Evolutionary conservation across 495 filamentous ascomycete genomes (phyloP).

Genomic region (Aspergillus sclerotioniger): DNA sequence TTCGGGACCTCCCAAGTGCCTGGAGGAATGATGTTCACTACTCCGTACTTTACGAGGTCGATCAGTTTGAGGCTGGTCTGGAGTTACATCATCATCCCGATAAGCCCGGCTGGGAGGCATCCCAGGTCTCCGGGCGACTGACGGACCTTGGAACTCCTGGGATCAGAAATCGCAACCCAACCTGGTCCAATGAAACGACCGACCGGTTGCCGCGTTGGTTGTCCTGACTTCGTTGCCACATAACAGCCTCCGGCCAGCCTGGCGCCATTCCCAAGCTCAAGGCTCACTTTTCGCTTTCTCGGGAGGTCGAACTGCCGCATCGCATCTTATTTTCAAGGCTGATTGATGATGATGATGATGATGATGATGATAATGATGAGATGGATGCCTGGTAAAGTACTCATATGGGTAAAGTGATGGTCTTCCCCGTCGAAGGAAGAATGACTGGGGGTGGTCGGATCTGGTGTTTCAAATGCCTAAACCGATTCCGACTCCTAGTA

Average conservation of each 20-base stretch:
- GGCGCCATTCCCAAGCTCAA: constrained; percentile 12
- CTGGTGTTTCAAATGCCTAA: background rate
- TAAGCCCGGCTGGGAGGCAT: constrained; percentile 5
- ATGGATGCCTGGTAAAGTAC: background rate
- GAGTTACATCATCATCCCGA: constrained; percentile 9
- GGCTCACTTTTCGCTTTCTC: constrained; percentile 4
- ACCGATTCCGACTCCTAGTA: background rate
- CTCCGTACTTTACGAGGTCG: background rate
- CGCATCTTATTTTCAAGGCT: no score
- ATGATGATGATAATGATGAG: no score
- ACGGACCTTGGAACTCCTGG: constrained; percentile 17
- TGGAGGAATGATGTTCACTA: background rate
- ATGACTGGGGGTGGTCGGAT: background rate
- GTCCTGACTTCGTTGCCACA: constrained; percentile 21
- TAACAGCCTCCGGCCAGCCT: constrained; percentile 13
- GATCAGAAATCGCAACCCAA: constrained; percentile 1
- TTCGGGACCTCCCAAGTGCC: background rate
- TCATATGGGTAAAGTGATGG: background rate
- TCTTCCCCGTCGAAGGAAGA: background rate
- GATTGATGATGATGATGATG: background rate
- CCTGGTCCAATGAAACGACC: constrained; percentile 12
- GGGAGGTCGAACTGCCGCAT: background rate
- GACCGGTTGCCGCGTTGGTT: constrained; percentile 16
- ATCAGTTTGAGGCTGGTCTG: constrained; percentile 1
- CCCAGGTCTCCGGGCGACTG: constrained; percentile 12